Evolutionary conservation across 148 eudicot species (phyloP).

Genomic region (Diospyros kaki): DNA sequence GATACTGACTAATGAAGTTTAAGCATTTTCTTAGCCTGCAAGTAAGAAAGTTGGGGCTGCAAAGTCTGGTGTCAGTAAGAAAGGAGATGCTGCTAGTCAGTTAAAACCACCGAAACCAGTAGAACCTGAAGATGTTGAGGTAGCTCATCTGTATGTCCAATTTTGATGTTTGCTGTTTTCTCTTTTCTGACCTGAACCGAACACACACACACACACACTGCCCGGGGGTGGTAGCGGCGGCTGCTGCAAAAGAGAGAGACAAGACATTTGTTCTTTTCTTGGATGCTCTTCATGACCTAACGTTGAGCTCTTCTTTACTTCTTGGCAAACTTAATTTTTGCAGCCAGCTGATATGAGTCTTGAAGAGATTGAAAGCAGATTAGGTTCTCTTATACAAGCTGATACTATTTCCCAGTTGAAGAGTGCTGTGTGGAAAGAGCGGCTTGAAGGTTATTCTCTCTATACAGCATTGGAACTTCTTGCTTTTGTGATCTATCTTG

Average conservation of each 20-base stretch:
- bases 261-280: not conserved
- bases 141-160: conserved; percentile 14
- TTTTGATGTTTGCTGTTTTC: conserved; percentile 1
- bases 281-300: not conserved
- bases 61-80: conserved; percentile 61
- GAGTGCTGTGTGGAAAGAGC: conserved; percentile 96
- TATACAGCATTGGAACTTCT: not conserved
- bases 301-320: not conserved
- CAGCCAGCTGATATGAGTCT: conserved; percentile 98
- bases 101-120: conserved; percentile 50
- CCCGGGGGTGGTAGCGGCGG: too few relatives aligned
- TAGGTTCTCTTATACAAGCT: conserved; percentile 70
- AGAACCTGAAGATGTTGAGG: conserved; percentile 96
- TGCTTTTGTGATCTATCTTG: not conserved
- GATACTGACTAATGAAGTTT: not conserved
- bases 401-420: conserved; percentile 79
- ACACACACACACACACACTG: too few relatives aligned
- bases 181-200: not conserved
- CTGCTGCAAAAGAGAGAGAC: too few relatives aligned
- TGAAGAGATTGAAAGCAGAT: conserved; percentile 88
- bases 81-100: conserved; percentile 60
- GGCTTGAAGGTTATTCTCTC: conserved; percentile 78
- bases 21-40: conserved; percentile 44
- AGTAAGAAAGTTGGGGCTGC: conserved; percentile 61
- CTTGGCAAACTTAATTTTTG: conserved; percentile 19